Percentiles rank a stretch among this genome's conserved stretches.
Conservation (phyloP, 176 grass and related monocot species). For the Otatea glauca region DNA sequence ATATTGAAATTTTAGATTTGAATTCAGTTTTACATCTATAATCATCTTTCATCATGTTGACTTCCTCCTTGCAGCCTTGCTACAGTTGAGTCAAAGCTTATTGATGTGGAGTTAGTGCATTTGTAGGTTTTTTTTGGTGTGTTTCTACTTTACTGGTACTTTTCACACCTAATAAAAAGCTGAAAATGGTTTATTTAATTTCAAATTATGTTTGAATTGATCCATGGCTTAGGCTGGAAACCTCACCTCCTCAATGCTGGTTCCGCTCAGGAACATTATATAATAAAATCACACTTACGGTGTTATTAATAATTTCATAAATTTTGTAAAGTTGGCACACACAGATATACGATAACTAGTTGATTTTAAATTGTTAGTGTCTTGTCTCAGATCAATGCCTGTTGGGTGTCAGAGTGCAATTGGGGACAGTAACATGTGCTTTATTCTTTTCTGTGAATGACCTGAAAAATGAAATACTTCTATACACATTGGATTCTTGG, state of each 20-base stretch:
- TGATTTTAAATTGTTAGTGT: neutral
- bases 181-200: neutral
- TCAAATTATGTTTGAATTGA: neutral
- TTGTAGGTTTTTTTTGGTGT: neutral
- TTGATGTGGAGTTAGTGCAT: slow-evolving; percentile 6
- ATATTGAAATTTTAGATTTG: neutral
- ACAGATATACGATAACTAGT: neutral
- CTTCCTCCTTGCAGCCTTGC: neutral
- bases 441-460: slow-evolving; percentile 12
- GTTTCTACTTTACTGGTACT: neutral
- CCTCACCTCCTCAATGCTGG: neutral
- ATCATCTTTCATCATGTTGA: slow-evolving; percentile 24
- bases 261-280: neutral
- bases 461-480: slow-evolving; percentile 6
- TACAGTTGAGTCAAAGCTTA: slow-evolving; percentile 30
- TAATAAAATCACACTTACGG: neutral
- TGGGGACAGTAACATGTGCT: neutral
- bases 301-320: slow-evolving; percentile 11
- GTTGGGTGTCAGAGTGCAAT: neutral
- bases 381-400: neutral
- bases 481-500: neutral
- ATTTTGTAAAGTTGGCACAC: neutral
- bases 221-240: neutral
- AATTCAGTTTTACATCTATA: slow-evolving; percentile 10
- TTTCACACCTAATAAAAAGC: neutral